Conservation (phyloP, 176 grass and related monocot species). For the Tuctoria greenei region DNA sequence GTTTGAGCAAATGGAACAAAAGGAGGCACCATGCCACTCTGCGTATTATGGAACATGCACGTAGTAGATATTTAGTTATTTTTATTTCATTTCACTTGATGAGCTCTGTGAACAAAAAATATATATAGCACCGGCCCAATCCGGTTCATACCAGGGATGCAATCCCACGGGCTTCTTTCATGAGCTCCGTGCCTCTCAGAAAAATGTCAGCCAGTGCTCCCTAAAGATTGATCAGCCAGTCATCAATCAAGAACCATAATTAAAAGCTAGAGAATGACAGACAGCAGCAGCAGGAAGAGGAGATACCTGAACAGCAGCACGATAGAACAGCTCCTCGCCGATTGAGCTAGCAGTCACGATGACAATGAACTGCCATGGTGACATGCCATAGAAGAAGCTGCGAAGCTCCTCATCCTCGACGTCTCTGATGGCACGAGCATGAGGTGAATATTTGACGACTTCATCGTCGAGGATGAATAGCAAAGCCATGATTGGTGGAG, state of each 20-base stretch:
- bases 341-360: constrained; percentile 82
- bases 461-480: constrained; percentile 98
- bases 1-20: constrained; percentile 93
- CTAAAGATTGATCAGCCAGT: constrained; percentile 44
- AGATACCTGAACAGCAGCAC: constrained; percentile 78
- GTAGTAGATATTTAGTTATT: not conserved
- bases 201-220: constrained; percentile 86
- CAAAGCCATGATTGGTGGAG: constrained; percentile 89
- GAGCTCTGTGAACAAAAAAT: not conserved
- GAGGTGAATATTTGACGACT: constrained; percentile 94
- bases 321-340: constrained; percentile 93
- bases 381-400: constrained; percentile 98
- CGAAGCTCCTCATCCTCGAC: constrained; percentile 97
- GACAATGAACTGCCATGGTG: constrained; percentile 79
- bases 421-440: constrained; percentile 95
- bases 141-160: constrained; percentile 63
- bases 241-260: too few relatives aligned
- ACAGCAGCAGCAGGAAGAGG: not conserved
- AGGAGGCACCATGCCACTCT: constrained; percentile 84
- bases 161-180: constrained; percentile 87
- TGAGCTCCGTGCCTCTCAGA: constrained; percentile 75
- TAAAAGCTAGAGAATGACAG: too few relatives aligned
- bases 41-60: not conserved
- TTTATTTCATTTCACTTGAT: not conserved
- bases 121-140: not conserved